Evolutionary conservation across 768 basidiomycete genomes (phyloP).

Genomic region (Suillus ampliporus): DNA sequence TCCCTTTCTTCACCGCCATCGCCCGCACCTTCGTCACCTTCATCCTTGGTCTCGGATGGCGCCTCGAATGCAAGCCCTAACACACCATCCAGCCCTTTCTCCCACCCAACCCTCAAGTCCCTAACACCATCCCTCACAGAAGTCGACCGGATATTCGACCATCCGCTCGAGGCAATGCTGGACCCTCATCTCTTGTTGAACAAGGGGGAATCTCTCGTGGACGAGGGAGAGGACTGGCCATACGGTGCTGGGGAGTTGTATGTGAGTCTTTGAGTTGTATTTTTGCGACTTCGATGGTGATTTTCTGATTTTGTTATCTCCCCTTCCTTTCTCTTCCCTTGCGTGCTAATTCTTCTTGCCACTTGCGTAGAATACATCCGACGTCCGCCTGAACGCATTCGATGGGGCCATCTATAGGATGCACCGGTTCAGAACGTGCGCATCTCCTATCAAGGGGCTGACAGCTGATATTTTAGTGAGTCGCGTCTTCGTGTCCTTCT

Average conservation of each 20-base stretch:
- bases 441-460: slow-evolving; percentile 84
- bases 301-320: no score
- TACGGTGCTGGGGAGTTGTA: slow-evolving; percentile 69
- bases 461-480: slow-evolving; percentile 83
- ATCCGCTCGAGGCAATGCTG: slow-evolving; percentile 76
- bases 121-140: slow-evolving; percentile 67
- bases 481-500: no score
- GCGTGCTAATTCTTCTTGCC: background rate
- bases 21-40: background rate
- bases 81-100: slow-evolving; percentile 14
- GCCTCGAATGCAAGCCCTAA: background rate
- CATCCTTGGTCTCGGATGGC: background rate
- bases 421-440: slow-evolving; percentile 81
- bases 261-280: slow-evolving; percentile 48
- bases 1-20: slow-evolving; percentile 32
- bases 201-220: slow-evolving; percentile 53
- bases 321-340: no score
- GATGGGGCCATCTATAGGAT: slow-evolving; percentile 68
- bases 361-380: slow-evolving; percentile 57
- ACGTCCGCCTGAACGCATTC: slow-evolving; percentile 53
- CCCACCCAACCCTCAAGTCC: slow-evolving; percentile 45
- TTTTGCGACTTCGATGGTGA: background rate
- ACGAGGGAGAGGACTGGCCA: slow-evolving; percentile 75
- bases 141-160: slow-evolving; percentile 80
- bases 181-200: slow-evolving; percentile 55